A percentile compares a stretch with the other conserved stretches of the same genome.
Conservation (phyloP, 495 filamentous ascomycete genomes). For the Penicillium crystallinum region DNA sequence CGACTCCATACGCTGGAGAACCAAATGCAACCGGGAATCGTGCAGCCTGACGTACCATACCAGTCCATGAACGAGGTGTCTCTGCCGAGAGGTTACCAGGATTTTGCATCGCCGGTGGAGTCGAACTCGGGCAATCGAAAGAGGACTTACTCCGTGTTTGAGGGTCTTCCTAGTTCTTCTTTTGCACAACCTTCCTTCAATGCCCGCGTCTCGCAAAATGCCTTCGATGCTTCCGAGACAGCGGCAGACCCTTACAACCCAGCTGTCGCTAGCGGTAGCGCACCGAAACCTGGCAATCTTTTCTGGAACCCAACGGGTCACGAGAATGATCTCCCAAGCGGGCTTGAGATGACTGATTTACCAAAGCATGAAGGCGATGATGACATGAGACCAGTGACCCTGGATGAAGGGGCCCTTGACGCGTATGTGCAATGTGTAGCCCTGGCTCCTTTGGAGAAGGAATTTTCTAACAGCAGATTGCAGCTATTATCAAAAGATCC, state of each 20-base stretch:
- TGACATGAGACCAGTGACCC: conserved; percentile 35
- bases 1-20: conserved; percentile 79
- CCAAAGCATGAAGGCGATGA: conserved; percentile 35
- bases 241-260: conserved; percentile 43
- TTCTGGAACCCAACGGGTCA: conserved; percentile 35
- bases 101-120: conserved; percentile 46
- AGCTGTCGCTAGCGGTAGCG: conserved; percentile 22
- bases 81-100: conserved; percentile 40
- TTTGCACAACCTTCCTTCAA: conserved; percentile 44
- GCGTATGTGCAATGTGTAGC: conserved; percentile 24
- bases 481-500: conserved; percentile 68
- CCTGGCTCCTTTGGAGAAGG: neutral
- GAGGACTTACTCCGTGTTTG: conserved; percentile 54
- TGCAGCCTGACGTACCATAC: conserved; percentile 43
- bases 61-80: conserved; percentile 45
- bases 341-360: conserved; percentile 34
- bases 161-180: conserved; percentile 44
- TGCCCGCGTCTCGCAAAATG: conserved; percentile 35
- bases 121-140: conserved; percentile 41
- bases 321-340: conserved; percentile 34
- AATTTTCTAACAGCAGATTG: conserved; percentile 14
- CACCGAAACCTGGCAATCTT: conserved; percentile 34
- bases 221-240: conserved; percentile 34
- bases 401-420: conserved; percentile 44
- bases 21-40: conserved; percentile 48